Evolutionary conservation across 2,329 filamentous ascomycete species (phyloP).

Genomic region (Allantophomopsis cytisporea): DNA sequence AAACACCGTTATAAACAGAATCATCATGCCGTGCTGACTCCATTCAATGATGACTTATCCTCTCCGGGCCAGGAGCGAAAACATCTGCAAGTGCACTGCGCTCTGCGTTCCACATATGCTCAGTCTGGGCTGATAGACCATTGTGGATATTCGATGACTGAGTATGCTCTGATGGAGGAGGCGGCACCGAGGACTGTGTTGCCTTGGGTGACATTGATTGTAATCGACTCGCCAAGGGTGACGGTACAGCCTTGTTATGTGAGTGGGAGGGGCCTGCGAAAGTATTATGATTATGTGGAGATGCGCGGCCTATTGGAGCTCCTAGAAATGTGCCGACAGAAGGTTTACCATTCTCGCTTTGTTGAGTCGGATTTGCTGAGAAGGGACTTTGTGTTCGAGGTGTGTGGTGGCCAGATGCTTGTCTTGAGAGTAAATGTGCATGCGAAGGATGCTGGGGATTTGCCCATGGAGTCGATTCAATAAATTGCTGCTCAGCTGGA

Average conservation of each 20-base stretch:
- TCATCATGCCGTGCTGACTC: too few species aligned
- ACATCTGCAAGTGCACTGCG: neutral
- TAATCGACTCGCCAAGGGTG: conserved; percentile 17
- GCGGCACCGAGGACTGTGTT: neutral
- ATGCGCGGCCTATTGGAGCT: conserved; percentile 12
- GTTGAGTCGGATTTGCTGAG: conserved; percentile 16
- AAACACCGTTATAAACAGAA: too few species aligned
- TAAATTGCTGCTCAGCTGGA: conserved; percentile 70
- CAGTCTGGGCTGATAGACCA: neutral
- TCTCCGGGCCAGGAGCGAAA: too few species aligned
- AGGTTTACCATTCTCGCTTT: conserved; percentile 10
- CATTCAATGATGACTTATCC: too few species aligned
- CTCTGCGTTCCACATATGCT: neutral
- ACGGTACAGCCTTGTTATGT: conserved; percentile 15
- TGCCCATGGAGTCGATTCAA: conserved; percentile 85
- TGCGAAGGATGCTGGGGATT: conserved; percentile 73
- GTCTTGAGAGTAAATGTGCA: conserved; percentile 24
- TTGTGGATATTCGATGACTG: too few species aligned
- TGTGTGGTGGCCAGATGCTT: conserved; percentile 23
- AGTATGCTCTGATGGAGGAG: too few species aligned
- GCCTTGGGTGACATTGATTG: conserved; percentile 17
- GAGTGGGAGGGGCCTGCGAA: conserved; percentile 13
- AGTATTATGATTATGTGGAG: conserved; percentile 13
- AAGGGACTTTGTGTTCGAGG: conserved; percentile 21
- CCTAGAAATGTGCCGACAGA: conserved; percentile 19